Evolutionary conservation across 2,329 filamentous ascomycete species (phyloP).

Genomic region (Fusarium nisikadoi): DNA sequence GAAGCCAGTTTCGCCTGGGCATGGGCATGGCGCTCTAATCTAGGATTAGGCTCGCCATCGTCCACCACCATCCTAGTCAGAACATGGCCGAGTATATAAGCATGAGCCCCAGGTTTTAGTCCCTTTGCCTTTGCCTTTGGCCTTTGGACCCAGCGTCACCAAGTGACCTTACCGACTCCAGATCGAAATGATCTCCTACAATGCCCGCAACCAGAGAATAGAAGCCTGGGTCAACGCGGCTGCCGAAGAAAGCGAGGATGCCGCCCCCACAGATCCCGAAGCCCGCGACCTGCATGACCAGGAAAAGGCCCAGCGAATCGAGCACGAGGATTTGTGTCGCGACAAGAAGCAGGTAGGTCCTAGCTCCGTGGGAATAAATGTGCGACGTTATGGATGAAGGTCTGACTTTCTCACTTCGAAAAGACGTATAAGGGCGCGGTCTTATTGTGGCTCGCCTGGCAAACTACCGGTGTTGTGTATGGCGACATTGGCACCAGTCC

Average conservation of each 20-base stretch:
- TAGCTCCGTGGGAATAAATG: background rate
- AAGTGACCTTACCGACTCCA: slow-evolving; percentile 32
- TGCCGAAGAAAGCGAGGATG: slow-evolving; percentile 40
- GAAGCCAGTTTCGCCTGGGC: slow-evolving; percentile 34
- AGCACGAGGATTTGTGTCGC: slow-evolving; percentile 44
- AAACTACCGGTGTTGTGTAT: slow-evolving; percentile 74
- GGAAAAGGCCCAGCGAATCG: slow-evolving; percentile 46
- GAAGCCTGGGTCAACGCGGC: slow-evolving; percentile 38
- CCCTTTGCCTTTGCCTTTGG: slow-evolving; percentile 19
- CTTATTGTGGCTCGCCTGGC: slow-evolving; percentile 65
- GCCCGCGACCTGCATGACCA: slow-evolving; percentile 44
- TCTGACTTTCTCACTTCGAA: slow-evolving; percentile 13
- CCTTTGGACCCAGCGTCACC: slow-evolving; percentile 36
- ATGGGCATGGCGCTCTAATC: slow-evolving; percentile 36
- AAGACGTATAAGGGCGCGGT: slow-evolving; percentile 45
- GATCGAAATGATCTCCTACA: slow-evolving; percentile 41
- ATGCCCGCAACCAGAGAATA: slow-evolving; percentile 43
- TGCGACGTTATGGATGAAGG: background rate
- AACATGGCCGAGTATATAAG: slow-evolving; percentile 41
- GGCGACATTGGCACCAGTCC: slow-evolving; percentile 75
- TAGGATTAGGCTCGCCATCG: slow-evolving; percentile 36
- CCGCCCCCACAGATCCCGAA: slow-evolving; percentile 40
- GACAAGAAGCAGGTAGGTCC: slow-evolving; percentile 44
- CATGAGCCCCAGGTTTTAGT: slow-evolving; percentile 28
- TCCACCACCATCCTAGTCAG: slow-evolving; percentile 30